These are phyloP conservation scores for Suillus luteus DNA, from an alignment of 768 basidiomycete species.

Conservation along the genomic window DNA sequence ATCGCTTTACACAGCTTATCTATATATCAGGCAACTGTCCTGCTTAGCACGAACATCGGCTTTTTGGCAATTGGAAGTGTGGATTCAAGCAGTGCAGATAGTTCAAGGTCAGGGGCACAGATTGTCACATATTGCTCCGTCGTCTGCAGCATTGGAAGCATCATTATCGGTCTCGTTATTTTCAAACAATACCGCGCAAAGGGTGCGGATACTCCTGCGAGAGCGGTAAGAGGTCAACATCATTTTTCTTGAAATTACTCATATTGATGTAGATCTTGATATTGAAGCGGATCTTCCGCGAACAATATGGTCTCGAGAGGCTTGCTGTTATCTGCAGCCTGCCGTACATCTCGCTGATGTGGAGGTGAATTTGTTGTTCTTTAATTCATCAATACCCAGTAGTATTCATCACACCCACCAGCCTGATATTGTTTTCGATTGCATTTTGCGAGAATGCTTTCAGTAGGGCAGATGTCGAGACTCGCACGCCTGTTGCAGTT, in stretches of 20 bases:
- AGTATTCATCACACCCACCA: slow-evolving; percentile 13
- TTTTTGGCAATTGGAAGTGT: slow-evolving; percentile 24
- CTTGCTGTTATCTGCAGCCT: slow-evolving; percentile 43
- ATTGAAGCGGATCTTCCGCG: slow-evolving; percentile 29
- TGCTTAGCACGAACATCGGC: slow-evolving; percentile 28
- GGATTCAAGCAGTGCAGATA: slow-evolving; percentile 6
- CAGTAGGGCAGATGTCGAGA: slow-evolving; percentile 20
- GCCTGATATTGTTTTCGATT: slow-evolving; percentile 37
- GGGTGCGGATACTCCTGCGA: slow-evolving; percentile 32
- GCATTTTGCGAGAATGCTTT: slow-evolving; percentile 37
- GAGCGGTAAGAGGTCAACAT: slow-evolving; percentile 23
- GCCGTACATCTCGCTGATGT: slow-evolving; percentile 43
- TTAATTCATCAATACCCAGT: not conserved
- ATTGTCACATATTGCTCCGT: slow-evolving; percentile 32
- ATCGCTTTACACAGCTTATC: not conserved
- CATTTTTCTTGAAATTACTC: slow-evolving; percentile 2
- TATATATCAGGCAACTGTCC: slow-evolving; percentile 29
- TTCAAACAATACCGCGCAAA: slow-evolving; percentile 36
- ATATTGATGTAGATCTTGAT: slow-evolving; percentile 22
- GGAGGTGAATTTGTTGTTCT: slow-evolving; percentile 32
- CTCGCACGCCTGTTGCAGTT: slow-evolving; percentile 30
- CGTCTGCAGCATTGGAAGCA: slow-evolving; percentile 32
- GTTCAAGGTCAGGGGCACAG: slow-evolving; percentile 21
- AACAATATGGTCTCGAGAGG: slow-evolving; percentile 34
- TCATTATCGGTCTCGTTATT: slow-evolving; percentile 32